These are phyloP conservation scores for Telopea speciosissima DNA, from an alignment of 177 flowering plant species.

Conservation along the genomic window DNA sequence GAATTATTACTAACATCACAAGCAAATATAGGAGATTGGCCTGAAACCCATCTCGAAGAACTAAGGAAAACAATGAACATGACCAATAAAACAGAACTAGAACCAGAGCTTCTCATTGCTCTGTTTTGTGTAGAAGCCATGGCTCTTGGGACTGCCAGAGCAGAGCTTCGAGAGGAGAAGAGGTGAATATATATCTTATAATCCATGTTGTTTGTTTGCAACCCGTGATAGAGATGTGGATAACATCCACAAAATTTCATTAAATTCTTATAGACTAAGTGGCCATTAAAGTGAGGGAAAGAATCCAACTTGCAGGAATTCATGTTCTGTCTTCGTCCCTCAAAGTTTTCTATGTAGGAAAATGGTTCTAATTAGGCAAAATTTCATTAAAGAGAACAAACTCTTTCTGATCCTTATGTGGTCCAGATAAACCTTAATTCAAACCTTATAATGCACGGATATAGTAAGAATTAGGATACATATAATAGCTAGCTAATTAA, in stretches of 20 bases:
- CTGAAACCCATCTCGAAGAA: conserved; percentile 15
- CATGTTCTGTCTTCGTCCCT: no score
- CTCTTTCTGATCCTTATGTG: no score
- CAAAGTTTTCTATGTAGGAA: no score
- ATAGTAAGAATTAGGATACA: no score
- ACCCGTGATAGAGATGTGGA: conserved; percentile 35
- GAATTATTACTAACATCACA: conserved; percentile 55
- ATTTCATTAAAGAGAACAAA: no score
- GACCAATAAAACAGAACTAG: conserved; percentile 13
- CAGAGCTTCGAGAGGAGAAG: conserved; percentile 5
- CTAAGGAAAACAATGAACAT: conserved; percentile 6
- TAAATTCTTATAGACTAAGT: neutral
- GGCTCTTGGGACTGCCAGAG: neutral
- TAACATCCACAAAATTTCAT: neutral
- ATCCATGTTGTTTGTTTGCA: conserved; percentile 21
- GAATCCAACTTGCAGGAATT: neutral
- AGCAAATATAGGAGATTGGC: conserved; percentile 56
- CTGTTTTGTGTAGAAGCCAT: conserved; percentile 28
- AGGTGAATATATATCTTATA: neutral
- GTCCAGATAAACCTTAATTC: no score
- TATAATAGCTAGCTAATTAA: no score
- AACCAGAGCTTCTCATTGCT: conserved; percentile 24
- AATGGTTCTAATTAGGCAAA: no score
- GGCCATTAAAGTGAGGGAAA: neutral
- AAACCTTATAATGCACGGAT: no score